phyloP scores from a whole-genome alignment of 495 filamentous ascomycete species.

The Thermothielavioides terrestris region DNA sequence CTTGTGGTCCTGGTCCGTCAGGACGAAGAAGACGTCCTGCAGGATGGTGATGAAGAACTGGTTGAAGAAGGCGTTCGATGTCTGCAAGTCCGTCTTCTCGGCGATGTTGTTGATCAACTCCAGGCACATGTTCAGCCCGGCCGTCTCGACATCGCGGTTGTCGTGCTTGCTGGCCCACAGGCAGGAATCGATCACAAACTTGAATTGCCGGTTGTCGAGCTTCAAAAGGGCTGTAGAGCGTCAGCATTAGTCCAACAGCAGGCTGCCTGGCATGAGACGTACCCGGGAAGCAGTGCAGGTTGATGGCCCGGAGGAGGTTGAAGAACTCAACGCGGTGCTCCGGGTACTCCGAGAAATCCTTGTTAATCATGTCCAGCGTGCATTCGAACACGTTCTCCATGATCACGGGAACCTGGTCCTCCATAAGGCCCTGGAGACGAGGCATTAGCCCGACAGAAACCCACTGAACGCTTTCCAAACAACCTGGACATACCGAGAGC shows the following conservation, averaged over 20 bases:
- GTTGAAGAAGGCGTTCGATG: conserved; percentile 90
- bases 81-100: conserved; percentile 72
- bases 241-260: neutral
- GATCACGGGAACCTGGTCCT: conserved; percentile 91
- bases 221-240: conserved; percentile 59
- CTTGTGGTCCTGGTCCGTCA: conserved; percentile 97
- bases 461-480: no score
- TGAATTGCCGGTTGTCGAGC: conserved; percentile 91
- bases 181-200: conserved; percentile 98
- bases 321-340: conserved; percentile 99
- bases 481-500: conserved; percentile 64
- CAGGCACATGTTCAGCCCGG: conserved; percentile 97
- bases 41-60: conserved; percentile 92
- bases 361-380: conserved; percentile 99
- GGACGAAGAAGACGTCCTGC: conserved; percentile 96
- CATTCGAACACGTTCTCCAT: conserved; percentile 99
- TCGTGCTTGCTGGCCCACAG: conserved; percentile 99
- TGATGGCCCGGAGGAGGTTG: conserved; percentile 90
- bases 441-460: no score
- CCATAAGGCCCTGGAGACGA: conserved; percentile 80
- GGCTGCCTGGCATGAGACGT: no score
- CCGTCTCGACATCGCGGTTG: conserved; percentile 94
- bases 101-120: conserved; percentile 97
- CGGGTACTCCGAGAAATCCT: conserved; percentile 98
- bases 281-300: conserved; percentile 83